Evolutionary conservation across 2,329 filamentous ascomycete genomes (phyloP).

Genomic region (Magnaporthales sp.): DNA sequence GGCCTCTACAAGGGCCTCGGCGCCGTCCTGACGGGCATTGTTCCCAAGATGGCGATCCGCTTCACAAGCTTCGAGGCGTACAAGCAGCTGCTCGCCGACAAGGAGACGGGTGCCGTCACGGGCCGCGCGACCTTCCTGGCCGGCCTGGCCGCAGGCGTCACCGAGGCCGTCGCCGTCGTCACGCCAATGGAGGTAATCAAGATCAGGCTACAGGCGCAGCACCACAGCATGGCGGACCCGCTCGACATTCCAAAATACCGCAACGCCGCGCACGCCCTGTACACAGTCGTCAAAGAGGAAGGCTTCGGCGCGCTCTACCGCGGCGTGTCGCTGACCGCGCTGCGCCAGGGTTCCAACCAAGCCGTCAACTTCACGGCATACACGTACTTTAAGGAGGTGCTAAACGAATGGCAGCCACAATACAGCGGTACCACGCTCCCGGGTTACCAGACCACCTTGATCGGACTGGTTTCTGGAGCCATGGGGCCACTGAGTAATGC

Average conservation of each 20-base stretch:
- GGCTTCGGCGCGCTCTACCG: conserved; percentile 82
- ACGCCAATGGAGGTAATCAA: conserved; percentile 99
- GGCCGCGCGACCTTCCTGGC: conserved; percentile 61
- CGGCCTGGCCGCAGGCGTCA: conserved; percentile 85
- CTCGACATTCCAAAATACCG: conserved; percentile 95
- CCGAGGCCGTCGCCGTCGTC: conserved; percentile 91
- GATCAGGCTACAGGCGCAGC: conserved; percentile 94
- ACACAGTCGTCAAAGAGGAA: conserved; percentile 89
- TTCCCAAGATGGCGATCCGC: conserved; percentile 98
- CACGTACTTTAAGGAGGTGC: conserved; percentile 76
- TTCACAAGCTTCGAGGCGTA: conserved; percentile 97
- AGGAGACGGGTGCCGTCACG: conserved; percentile 56
- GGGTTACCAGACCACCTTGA: conserved; percentile 81
- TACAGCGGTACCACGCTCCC: conserved; percentile 60
- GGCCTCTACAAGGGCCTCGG: conserved; percentile 98
- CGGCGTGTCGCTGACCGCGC: conserved; percentile 84
- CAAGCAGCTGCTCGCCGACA: conserved; percentile 71
- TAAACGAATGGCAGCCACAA: conserved; percentile 66
- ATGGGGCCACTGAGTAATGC: conserved; percentile 96
- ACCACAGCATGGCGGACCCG: conserved; percentile 95
- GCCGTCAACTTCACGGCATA: conserved; percentile 99
- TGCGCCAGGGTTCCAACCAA: conserved; percentile 94
- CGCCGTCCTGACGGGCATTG: conserved; percentile 89
- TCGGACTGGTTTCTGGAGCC: conserved; percentile 84
- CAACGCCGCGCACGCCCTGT: conserved; percentile 74